Percentiles rank a stretch among this genome's conserved stretches.
These are phyloP conservation scores for Grosmannia clavigera DNA, from an alignment of 2,329 filamentous ascomycete species.

Conservation along the genomic window DNA sequence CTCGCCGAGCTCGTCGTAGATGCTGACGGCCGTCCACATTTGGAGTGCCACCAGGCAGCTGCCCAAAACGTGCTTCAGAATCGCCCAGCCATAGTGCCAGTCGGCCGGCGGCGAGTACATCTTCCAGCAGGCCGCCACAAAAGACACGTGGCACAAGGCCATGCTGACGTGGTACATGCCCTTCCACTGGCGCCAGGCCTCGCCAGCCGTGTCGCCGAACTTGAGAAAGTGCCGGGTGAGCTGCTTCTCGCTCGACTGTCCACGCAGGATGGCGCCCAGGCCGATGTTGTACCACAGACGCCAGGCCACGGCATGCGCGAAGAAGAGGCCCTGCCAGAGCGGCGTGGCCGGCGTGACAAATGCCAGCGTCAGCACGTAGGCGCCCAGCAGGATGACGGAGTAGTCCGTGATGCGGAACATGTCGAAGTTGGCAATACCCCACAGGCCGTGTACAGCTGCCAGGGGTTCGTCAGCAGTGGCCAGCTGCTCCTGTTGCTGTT, in stretches of 20 bases:
- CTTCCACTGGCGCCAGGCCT: constrained; percentile 98
- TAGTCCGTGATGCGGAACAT: constrained; percentile 78
- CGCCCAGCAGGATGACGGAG: constrained; percentile 61
- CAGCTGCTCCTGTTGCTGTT: constrained; percentile 10
- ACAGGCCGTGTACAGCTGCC: constrained; percentile 64
- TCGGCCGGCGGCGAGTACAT: constrained; percentile 81
- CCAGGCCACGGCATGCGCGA: constrained; percentile 69
- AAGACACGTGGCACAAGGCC: constrained; percentile 78
- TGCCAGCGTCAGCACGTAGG: constrained; percentile 64
- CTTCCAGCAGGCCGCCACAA: constrained; percentile 88
- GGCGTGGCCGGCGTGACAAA: constrained; percentile 66
- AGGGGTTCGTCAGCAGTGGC: constrained; percentile 29
- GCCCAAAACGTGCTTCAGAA: constrained; percentile 80
- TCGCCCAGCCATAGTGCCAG: constrained; percentile 75
- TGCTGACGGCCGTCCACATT: constrained; percentile 82
- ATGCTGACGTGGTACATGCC: constrained; percentile 88
- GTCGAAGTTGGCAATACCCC: constrained; percentile 77
- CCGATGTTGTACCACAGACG: constrained; percentile 86
- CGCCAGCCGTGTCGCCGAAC: constrained; percentile 77
- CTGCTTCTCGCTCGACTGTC: constrained; percentile 79
- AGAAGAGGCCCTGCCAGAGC: constrained; percentile 65
- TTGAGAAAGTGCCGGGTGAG: constrained; percentile 98
- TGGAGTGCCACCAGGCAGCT: constrained; percentile 71
- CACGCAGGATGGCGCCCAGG: constrained; percentile 70
- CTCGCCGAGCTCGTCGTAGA: constrained; percentile 90